A percentile compares a stretch with the other conserved stretches of the same genome.
Conservation (phyloP, 2,329 filamentous ascomycete species). For the Acephala macrosclerotiorum region DNA sequence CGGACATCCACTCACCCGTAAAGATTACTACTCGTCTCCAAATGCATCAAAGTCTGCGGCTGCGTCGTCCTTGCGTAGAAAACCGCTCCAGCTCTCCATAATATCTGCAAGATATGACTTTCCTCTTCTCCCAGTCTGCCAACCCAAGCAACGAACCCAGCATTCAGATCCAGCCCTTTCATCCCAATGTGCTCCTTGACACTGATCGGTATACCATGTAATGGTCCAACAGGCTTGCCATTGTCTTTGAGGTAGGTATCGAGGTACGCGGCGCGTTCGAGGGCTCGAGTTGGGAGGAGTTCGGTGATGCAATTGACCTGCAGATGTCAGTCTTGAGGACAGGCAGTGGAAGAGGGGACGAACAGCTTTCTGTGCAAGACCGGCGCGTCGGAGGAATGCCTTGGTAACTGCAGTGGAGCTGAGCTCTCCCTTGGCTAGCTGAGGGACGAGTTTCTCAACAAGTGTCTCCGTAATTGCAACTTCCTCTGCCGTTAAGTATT, state of each 20-base stretch:
- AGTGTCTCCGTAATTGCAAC: slow-evolving; percentile 56
- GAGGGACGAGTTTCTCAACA: slow-evolving; percentile 54
- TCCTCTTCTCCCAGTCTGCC: slow-evolving; percentile 53
- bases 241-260: slow-evolving; percentile 44
- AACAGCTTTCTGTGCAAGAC: slow-evolving; percentile 57
- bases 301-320: slow-evolving; percentile 56
- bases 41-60: slow-evolving; percentile 61
- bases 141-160: slow-evolving; percentile 57
- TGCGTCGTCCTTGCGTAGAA: slow-evolving; percentile 61
- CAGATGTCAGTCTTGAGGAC: slow-evolving; percentile 22
- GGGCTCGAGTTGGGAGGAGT: slow-evolving; percentile 46
- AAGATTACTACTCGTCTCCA: slow-evolving; percentile 58
- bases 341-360: neutral
- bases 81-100: slow-evolving; percentile 56
- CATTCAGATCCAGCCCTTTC: slow-evolving; percentile 55
- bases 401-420: slow-evolving; percentile 53
- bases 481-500: slow-evolving; percentile 55
- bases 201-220: slow-evolving; percentile 57
- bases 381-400: slow-evolving; percentile 63
- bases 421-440: slow-evolving; percentile 52
- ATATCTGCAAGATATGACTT: slow-evolving; percentile 54
- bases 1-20: slow-evolving; percentile 46
- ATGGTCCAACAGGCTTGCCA: slow-evolving; percentile 45
- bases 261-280: slow-evolving; percentile 44
- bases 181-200: slow-evolving; percentile 61